These are phyloP conservation scores for Trametes sp. DNA, from an alignment of 1,284 basidiomycete species.

Conservation along the genomic window DNA sequence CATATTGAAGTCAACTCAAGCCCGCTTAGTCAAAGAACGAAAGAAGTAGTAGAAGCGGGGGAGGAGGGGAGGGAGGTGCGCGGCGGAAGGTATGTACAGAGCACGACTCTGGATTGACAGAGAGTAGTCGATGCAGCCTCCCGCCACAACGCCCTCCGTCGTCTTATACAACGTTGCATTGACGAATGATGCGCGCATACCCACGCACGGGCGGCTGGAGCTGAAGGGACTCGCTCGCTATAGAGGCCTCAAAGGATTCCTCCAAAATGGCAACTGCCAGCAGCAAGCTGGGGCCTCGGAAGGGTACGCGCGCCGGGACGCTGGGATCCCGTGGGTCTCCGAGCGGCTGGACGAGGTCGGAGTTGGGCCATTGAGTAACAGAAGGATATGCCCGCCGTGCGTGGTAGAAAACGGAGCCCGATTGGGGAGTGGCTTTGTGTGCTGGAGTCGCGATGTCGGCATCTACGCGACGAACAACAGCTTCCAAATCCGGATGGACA, in stretches of 20 bases:
- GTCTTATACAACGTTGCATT: constrained; percentile 19
- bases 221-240: constrained; percentile 14
- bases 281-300: neutral
- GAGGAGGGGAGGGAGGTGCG: neutral
- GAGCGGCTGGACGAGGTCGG: neutral
- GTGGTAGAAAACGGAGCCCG: constrained; percentile 5
- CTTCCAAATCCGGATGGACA: constrained; percentile 7
- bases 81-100: neutral
- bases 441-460: constrained; percentile 11
- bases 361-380: constrained; percentile 5
- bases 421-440: constrained; percentile 16
- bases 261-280: constrained; percentile 11
- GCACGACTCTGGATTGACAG: constrained; percentile 5
- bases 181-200: constrained; percentile 5
- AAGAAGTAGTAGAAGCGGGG: constrained; percentile 10
- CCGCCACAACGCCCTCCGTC: neutral
- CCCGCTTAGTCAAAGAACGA: constrained; percentile 22
- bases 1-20: constrained; percentile 17
- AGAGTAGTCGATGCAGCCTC: constrained; percentile 6
- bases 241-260: constrained; percentile 13
- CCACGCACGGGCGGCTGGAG: neutral
- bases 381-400: neutral
- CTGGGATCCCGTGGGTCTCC: constrained; percentile 1
- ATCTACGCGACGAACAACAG: constrained; percentile 16
- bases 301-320: neutral